These are phyloP conservation scores for Macrolepiota dolichaula DNA, from an alignment of 768 basidiomycete genomes.

Conservation along the genomic window DNA sequence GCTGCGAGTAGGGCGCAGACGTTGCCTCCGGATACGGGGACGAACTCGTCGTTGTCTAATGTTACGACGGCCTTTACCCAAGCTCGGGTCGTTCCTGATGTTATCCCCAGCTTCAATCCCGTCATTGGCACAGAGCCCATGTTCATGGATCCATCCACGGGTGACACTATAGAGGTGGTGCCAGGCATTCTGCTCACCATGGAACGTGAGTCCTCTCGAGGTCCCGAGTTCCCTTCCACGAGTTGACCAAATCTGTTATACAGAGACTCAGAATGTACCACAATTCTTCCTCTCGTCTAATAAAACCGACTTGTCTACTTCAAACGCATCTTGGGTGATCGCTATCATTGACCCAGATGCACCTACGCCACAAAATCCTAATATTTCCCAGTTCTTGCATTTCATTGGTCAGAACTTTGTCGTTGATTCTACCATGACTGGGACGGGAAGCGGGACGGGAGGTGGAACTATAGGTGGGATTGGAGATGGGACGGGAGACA, in stretches of 20 bases:
- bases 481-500: slow-evolving; percentile 4
- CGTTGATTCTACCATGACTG: slow-evolving; percentile 21
- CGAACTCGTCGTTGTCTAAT: slow-evolving; percentile 14
- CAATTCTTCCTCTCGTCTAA: slow-evolving; percentile 26
- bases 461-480: slow-evolving; percentile 17
- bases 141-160: slow-evolving; percentile 31
- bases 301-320: slow-evolving; percentile 17
- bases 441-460: slow-evolving; percentile 11
- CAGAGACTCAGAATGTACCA: slow-evolving; percentile 33
- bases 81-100: slow-evolving; percentile 37
- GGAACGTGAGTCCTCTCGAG: slow-evolving; percentile 26
- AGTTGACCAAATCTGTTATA: neutral
- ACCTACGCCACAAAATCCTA: slow-evolving; percentile 35
- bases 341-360: slow-evolving; percentile 42
- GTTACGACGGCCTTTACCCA: slow-evolving; percentile 30
- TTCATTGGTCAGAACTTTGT: slow-evolving; percentile 38
- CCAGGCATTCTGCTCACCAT: slow-evolving; percentile 33
- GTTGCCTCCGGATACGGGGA: neutral
- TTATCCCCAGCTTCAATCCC: slow-evolving; percentile 36
- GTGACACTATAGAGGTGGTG: slow-evolving; percentile 26
- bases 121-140: slow-evolving; percentile 30
- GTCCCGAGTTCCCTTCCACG: neutral
- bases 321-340: slow-evolving; percentile 31
- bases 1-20: neutral
- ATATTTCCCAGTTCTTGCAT: slow-evolving; percentile 34